These are phyloP conservation scores for Boletus albobrunnescens DNA, from an alignment of 1,284 basidiomycete species.

Conservation along the genomic window DNA sequence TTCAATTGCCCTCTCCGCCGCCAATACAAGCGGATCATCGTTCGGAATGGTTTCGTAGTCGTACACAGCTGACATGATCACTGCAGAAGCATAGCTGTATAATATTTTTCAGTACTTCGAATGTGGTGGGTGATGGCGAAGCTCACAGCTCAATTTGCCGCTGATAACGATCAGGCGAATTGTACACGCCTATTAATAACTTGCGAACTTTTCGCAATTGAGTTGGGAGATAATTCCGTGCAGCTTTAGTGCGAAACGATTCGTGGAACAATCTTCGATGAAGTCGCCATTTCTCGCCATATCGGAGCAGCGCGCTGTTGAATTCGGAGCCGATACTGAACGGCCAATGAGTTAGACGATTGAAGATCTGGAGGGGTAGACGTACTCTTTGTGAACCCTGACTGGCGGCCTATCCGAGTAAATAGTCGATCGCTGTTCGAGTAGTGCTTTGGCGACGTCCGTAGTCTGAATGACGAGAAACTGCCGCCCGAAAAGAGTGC, in stretches of 20 bases:
- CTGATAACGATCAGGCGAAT: slow-evolving; percentile 27
- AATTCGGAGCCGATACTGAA: slow-evolving; percentile 30
- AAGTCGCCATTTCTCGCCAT: slow-evolving; percentile 32
- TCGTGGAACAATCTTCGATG: slow-evolving; percentile 34
- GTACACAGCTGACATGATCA: slow-evolving; percentile 35
- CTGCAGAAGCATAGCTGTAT: slow-evolving; percentile 29
- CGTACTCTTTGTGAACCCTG: slow-evolving; percentile 20
- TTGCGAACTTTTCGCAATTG: slow-evolving; percentile 31
- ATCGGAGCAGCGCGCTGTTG: slow-evolving; percentile 30
- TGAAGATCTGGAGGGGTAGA: background rate
- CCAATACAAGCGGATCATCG: slow-evolving; percentile 27
- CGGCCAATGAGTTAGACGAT: slow-evolving; percentile 1
- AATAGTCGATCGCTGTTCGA: slow-evolving; percentile 33
- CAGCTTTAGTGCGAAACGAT: slow-evolving; percentile 30
- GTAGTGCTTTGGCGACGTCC: slow-evolving; percentile 31
- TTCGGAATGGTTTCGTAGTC: slow-evolving; percentile 31
- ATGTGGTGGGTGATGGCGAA: background rate
- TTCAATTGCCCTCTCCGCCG: slow-evolving; percentile 31
- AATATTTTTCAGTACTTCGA: slow-evolving; percentile 7
- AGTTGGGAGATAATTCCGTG: slow-evolving; percentile 23
- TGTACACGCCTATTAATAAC: slow-evolving; percentile 21
- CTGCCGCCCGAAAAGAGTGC: slow-evolving; percentile 25
- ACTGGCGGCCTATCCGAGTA: slow-evolving; percentile 37
- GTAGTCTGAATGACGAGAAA: slow-evolving; percentile 32
- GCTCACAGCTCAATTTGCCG: slow-evolving; percentile 32